These are phyloP conservation scores for Talaromyces marneffei DNA, from an alignment of 2,329 filamentous ascomycete species.

Conservation along the genomic window DNA sequence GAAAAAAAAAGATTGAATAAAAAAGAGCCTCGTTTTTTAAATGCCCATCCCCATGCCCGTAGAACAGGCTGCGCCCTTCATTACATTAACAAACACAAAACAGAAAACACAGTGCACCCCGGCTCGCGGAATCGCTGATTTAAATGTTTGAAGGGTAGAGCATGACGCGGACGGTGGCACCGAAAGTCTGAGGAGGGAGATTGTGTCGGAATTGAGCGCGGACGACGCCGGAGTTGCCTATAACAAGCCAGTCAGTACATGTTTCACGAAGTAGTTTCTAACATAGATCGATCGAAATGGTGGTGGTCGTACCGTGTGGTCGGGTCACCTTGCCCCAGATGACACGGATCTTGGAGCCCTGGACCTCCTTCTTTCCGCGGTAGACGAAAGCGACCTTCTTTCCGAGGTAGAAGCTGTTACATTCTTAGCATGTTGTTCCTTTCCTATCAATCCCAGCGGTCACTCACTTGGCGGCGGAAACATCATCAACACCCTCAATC, in stretches of 20 bases:
- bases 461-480: conserved; percentile 73
- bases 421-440: background rate
- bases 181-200: conserved; percentile 93
- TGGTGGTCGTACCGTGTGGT: conserved; percentile 70
- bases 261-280: background rate
- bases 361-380: conserved; percentile 87
- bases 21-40: background rate
- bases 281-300: background rate
- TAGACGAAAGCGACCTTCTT: conserved; percentile 99
- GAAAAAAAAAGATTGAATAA: background rate
- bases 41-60: background rate
- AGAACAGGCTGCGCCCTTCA: background rate
- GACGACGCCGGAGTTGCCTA: conserved; percentile 96
- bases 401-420: conserved; percentile 80
- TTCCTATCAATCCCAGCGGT: background rate
- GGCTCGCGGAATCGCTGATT: conserved; percentile 26
- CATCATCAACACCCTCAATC: conserved; percentile 95
- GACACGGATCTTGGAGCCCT: conserved; percentile 96
- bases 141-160: conserved; percentile 98
- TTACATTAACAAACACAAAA: conserved; percentile 12
- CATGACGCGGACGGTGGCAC: conserved; percentile 93
- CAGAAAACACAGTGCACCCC: conserved; percentile 11
- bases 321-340: conserved; percentile 99
- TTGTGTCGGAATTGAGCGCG: conserved; percentile 95
- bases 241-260: conserved; percentile 2